Evolutionary conservation across 2,329 filamentous ascomycete genomes (phyloP).

Genomic region (Lojkania enalia): DNA sequence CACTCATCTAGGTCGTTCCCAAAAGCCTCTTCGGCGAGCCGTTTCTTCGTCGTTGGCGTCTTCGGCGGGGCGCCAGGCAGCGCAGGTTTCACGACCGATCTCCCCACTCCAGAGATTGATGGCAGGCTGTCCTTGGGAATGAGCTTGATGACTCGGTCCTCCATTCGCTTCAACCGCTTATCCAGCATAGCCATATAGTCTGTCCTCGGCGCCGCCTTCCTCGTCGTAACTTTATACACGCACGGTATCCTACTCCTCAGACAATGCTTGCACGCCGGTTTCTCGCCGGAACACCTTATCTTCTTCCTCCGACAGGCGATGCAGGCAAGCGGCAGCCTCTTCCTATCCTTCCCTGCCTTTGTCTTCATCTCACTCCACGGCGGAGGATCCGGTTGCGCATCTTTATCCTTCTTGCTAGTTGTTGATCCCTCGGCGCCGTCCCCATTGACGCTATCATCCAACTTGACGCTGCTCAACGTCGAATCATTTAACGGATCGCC

Average conservation of each 20-base stretch:
- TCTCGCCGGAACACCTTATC: conserved; percentile 96
- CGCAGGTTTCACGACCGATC: conserved; percentile 83
- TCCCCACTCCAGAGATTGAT: conserved; percentile 66
- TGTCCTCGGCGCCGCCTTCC: conserved; percentile 90
- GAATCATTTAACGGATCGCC: conserved; percentile 32
- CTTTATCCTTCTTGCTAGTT: conserved; percentile 32
- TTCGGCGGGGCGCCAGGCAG: conserved; percentile 62
- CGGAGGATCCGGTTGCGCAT: conserved; percentile 42
- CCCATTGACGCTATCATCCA: conserved; percentile 26
- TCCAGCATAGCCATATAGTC: conserved; percentile 99
- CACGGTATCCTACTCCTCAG: conserved; percentile 89
- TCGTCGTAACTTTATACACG: conserved; percentile 94
- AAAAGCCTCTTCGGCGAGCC: conserved; percentile 85
- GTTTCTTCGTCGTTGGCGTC: conserved; percentile 69
- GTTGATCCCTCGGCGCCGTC: conserved; percentile 28
- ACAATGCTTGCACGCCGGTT: conserved; percentile 96
- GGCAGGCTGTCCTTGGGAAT: conserved; percentile 85
- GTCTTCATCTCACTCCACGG: conserved; percentile 59
- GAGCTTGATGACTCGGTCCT: conserved; percentile 94
- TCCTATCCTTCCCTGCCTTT: conserved; percentile 88
- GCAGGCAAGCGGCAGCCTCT: conserved; percentile 87
- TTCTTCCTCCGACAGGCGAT: conserved; percentile 97
- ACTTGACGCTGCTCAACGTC: conserved; percentile 27
- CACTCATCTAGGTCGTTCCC: conserved; percentile 78
- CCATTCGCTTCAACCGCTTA: conserved; percentile 94